Base-by-base conservation (phyloP, 2,329 filamentous ascomycete genomes). In the Tolypocladium guangdongense region DNA sequence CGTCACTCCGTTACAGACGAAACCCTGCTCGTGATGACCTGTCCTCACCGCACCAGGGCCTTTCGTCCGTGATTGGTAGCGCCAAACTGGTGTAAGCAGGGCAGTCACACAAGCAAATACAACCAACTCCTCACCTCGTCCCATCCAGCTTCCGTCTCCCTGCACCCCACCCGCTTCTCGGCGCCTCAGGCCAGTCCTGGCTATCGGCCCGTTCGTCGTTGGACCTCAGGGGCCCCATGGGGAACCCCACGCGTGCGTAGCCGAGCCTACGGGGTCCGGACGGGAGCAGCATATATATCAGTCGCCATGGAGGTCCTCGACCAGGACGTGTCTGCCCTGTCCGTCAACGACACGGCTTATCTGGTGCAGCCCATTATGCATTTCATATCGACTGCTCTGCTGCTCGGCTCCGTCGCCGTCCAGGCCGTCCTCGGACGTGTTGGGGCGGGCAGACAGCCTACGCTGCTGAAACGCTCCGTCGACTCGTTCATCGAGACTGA, bases 401-500 rank as follows among this genome's bases (percentile, higher is more conserved):
- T 82, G 32, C 66, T 81, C 55, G 75, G 78, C 67, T 72, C 73
- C 51, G 68, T 73, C 57, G 77, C 75, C 66, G 65, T 78, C 51
- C 78, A 81, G 66, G 65, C 69, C 41, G 75, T 77, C 59, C 62
- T 81, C 45, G 76, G 75, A 46, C 69, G 74, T 12, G 75, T 76
- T 59, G 65, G 57, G 57, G 59, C 37, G 36, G 32, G 52, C 36
- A 64, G 59, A 56, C 48, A 38, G 24, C 43, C 51, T 60, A 64
- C 66, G 60, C 57, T 78, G 48, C 58, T 71, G 54, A 79, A 74
- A 61, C 70, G 76, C 49, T 69, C 71, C 27, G 74, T 82, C 16
- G 75, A 80, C 57, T 68, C 71, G 35, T 84, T 78, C 63, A 71
- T 84, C 58, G 64, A 72, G 33, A 72, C 69, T 0, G 74, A 84